These are phyloP conservation scores for Amphirosellinia nigrospora DNA, from an alignment of 495 filamentous ascomycete genomes.

Conservation along the genomic window DNA sequence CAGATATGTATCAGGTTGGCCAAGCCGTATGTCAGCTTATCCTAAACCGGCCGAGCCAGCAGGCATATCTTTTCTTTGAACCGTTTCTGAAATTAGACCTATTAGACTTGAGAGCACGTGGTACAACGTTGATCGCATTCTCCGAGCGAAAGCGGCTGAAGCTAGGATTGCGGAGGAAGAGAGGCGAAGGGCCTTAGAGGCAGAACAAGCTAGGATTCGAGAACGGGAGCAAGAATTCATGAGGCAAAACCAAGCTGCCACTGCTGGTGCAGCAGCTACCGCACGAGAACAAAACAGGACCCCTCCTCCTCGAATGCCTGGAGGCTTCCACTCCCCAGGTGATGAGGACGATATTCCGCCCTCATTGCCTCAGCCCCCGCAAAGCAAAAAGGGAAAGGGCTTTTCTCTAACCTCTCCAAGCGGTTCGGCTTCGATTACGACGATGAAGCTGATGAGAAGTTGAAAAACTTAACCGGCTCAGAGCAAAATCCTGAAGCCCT, in stretches of 20 bases:
- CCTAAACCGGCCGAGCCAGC: constrained; percentile 80
- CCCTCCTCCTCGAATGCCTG: constrained; percentile 63
- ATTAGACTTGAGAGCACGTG: constrained; percentile 74
- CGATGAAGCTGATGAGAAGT: constrained; percentile 46
- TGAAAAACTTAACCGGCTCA: constrained; percentile 47
- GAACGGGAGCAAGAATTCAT: constrained; percentile 63
- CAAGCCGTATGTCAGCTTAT: constrained; percentile 79
- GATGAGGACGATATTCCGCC: constrained; percentile 36
- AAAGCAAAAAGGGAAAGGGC: constrained; percentile 45
- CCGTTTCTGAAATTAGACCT: constrained; percentile 81
- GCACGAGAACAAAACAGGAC: constrained; percentile 41
- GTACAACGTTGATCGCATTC: constrained; percentile 93
- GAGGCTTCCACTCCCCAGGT: constrained; percentile 69
- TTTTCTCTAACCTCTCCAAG: constrained; percentile 70
- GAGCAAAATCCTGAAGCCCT: constrained; percentile 29
- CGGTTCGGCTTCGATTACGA: constrained; percentile 67
- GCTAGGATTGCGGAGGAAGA: constrained; percentile 83
- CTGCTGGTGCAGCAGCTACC: constrained; percentile 39
- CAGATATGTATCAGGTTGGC: constrained; percentile 88
- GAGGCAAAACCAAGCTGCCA: constrained; percentile 43
- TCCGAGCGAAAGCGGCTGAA: constrained; percentile 83
- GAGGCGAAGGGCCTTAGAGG: constrained; percentile 75
- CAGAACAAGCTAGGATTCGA: constrained; percentile 70
- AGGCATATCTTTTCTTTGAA: constrained; percentile 84
- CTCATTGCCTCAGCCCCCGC: constrained; percentile 32